These are phyloP conservation scores for Saccharomycopsis capsularis DNA, from an alignment of 805 yeast species.

Conservation along the genomic window DNA sequence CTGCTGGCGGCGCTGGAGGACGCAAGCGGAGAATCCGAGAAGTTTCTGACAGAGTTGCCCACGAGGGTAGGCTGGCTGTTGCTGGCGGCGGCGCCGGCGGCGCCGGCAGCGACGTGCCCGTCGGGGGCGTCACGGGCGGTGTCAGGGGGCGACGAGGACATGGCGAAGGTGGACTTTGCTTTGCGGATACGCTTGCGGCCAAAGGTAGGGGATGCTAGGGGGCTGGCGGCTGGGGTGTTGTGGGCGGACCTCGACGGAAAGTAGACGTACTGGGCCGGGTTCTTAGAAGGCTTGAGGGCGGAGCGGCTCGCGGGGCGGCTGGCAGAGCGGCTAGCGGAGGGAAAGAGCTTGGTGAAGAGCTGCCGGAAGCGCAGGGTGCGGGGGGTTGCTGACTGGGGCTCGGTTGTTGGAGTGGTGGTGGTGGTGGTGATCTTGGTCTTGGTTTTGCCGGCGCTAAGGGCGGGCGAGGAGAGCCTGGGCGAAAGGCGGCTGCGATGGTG, in stretches of 20 bases:
- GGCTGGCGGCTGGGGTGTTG: constrained; percentile 6
- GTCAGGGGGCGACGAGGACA: neutral
- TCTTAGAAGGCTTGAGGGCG: neutral
- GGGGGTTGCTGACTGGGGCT: neutral
- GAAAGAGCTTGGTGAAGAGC: neutral
- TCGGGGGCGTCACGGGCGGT: neutral
- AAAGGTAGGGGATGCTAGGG: constrained; percentile 2
- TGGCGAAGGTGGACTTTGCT: constrained; percentile 10
- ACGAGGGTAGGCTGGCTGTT: constrained; percentile 5
- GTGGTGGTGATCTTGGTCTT: neutral
- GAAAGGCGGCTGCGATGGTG: no score
- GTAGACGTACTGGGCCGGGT: neutral
- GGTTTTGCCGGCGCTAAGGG: neutral
- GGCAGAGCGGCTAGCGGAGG: neutral
- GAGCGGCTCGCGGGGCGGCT: neutral
- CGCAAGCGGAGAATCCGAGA: constrained; percentile 9
- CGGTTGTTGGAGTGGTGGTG: neutral
- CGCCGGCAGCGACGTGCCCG: no score
- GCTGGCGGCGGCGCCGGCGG: no score
- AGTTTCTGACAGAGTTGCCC: constrained; percentile 20
- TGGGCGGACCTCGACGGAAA: constrained; percentile 4
- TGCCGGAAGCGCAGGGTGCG: neutral
- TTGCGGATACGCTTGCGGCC: constrained; percentile 6
- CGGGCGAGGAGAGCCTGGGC: neutral
- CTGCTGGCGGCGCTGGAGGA: neutral